These are phyloP conservation scores for Chlorella sp. DNA, from an alignment of 139 green algal species.

Conservation along the genomic window DNA sequence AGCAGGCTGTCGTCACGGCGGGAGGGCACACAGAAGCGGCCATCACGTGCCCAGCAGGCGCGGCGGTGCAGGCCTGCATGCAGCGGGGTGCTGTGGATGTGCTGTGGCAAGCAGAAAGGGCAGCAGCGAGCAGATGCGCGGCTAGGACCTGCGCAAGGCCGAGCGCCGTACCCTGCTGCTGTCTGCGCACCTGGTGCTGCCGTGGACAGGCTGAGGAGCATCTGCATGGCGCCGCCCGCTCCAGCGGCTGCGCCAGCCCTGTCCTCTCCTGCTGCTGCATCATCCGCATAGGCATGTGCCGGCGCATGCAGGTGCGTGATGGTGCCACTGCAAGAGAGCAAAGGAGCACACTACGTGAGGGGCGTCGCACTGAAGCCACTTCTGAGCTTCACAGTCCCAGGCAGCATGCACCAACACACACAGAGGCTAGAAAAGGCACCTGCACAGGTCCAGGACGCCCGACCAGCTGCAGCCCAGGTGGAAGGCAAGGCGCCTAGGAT, in stretches of 20 bases:
- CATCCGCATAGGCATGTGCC: conserved; percentile 17
- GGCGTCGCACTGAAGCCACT: no score
- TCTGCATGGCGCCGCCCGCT: not conserved
- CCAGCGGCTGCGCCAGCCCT: not conserved
- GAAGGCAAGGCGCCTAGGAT: conserved; percentile 35
- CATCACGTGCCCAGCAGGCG: conserved; percentile 35
- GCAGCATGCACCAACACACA: no score
- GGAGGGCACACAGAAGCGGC: conserved; percentile 44
- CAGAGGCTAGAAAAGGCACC: no score
- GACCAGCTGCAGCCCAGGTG: conserved; percentile 50
- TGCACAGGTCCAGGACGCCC: conserved; percentile 35
- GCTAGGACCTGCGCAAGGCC: no score
- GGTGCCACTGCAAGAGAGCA: no score
- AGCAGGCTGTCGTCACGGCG: conserved; percentile 34
- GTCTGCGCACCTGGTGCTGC: conserved; percentile 18
- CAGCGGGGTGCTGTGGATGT: not conserved
- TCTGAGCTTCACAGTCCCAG: no score
- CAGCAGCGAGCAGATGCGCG: no score
- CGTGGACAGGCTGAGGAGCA: conserved; percentile 30
- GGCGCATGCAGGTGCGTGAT: conserved; percentile 55
- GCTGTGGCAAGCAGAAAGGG: no score
- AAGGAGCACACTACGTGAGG: no score
- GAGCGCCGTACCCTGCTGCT: no score
- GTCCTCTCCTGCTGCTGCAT: not conserved
- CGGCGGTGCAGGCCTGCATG: conserved; percentile 32